Conservation (phyloP, 176 grass and related monocot genomes). For the Ananas comosus region DNA sequence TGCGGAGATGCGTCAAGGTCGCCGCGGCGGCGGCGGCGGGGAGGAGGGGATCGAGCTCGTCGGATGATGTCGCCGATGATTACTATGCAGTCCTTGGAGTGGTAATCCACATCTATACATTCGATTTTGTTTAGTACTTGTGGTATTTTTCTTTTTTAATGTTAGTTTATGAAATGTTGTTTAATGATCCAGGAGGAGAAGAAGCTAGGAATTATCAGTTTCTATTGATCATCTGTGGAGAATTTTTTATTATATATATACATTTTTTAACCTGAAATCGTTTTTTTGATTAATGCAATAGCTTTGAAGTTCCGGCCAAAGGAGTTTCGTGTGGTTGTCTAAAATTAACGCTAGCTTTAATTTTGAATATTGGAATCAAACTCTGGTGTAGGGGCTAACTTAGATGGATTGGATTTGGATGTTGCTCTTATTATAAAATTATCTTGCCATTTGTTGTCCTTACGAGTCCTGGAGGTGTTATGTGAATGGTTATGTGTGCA, state of each 20-base stretch:
- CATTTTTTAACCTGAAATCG: neutral
- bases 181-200: neutral
- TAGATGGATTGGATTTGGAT: too few relatives aligned
- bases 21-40: neutral
- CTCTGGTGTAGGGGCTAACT: too few relatives aligned
- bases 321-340: too few relatives aligned
- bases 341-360: too few relatives aligned
- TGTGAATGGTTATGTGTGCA: too few relatives aligned
- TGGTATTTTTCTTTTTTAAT: neutral
- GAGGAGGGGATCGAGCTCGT: neutral
- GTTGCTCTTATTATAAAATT: too few relatives aligned
- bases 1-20: neutral
- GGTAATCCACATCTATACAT: neutral
- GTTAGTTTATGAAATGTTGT: neutral
- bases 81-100: slow-evolving; percentile 1
- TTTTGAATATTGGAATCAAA: too few relatives aligned
- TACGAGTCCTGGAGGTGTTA: too few relatives aligned
- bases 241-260: neutral
- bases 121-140: neutral
- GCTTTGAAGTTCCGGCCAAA: too few relatives aligned
- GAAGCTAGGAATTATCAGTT: neutral
- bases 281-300: too few relatives aligned
- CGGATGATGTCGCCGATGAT: slow-evolving; percentile 1
- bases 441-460: too few relatives aligned
- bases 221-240: neutral